Evolutionary conservation across 2,329 filamentous ascomycete genomes (phyloP).

Genomic region (Phoma sp.): DNA sequence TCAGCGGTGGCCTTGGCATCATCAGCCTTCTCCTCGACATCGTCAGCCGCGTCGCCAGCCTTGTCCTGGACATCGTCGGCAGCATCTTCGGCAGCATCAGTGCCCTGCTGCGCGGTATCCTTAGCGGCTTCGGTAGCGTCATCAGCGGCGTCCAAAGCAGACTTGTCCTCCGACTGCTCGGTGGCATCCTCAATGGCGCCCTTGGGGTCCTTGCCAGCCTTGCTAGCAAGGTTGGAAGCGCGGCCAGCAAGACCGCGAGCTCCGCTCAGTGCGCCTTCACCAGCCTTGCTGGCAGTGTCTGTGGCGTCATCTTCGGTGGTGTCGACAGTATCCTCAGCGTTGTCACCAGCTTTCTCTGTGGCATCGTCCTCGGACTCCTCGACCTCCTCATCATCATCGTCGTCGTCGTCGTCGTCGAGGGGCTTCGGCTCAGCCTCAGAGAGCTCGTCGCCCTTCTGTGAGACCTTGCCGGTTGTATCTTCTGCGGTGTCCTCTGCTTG

Average conservation of each 20-base stretch:
- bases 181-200: conserved; percentile 47
- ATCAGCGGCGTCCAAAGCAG: conserved; percentile 45
- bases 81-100: conserved; percentile 42
- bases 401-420: conserved; percentile 46
- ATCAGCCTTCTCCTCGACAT: conserved; percentile 45
- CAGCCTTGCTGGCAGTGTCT: conserved; percentile 43
- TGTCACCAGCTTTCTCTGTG: conserved; percentile 54
- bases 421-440: conserved; percentile 55
- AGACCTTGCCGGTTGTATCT: conserved; percentile 53
- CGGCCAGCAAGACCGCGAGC: conserved; percentile 56
- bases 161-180: conserved; percentile 41
- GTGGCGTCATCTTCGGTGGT: conserved; percentile 50
- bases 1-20: conserved; percentile 33
- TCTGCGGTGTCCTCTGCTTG: conserved; percentile 53
- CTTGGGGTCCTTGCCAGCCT: conserved; percentile 48
- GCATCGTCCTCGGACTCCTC: conserved; percentile 46
- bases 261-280: conserved; percentile 50
- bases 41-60: conserved; percentile 35
- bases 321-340: conserved; percentile 51
- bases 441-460: conserved; percentile 53
- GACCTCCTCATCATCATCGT: conserved; percentile 40
- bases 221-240: conserved; percentile 54
- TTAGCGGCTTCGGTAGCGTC: conserved; percentile 36
- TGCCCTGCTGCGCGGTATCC: conserved; percentile 43
- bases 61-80: conserved; percentile 38